Conservation (phyloP, 1,139 yeast species). For the Magnusiomyces ingens region DNA sequence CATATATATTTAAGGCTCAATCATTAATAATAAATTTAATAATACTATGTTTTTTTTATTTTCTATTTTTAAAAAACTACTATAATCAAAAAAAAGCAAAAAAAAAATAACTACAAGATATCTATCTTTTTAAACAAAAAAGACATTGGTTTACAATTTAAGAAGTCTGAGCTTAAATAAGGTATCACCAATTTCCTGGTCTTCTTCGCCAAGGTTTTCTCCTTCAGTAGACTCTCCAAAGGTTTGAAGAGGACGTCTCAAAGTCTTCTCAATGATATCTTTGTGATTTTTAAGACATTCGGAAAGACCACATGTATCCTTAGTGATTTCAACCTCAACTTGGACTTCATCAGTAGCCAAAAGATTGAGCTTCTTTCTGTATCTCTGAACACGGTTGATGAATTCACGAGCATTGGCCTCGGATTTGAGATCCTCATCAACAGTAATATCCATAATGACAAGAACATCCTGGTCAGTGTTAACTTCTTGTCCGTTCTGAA, state of each 20-base stretch:
- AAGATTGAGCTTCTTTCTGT: conserved; percentile 93
- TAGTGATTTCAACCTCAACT: conserved; percentile 68
- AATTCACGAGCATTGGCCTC: conserved; percentile 97
- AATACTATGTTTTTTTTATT: neutral
- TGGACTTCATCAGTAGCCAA: conserved; percentile 91
- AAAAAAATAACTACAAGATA: neutral
- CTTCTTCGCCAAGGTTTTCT: conserved; percentile 70
- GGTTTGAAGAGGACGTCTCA: conserved; percentile 47
- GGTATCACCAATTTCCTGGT: conserved; percentile 82
- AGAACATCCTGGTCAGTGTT: conserved; percentile 86
- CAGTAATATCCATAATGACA: conserved; percentile 78
- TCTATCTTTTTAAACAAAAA: neutral
- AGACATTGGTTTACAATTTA: conserved; percentile 38
- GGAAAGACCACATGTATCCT: conserved; percentile 61
- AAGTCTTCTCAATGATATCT: conserved; percentile 66
- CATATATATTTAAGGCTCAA: no score
- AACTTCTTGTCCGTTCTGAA: conserved; percentile 64
- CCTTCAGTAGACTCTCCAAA: conserved; percentile 21
- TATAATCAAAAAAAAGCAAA: neutral
- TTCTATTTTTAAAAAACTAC: neutral
- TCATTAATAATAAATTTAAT: neutral
- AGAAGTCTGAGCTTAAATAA: conserved; percentile 73
- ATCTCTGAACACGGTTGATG: conserved; percentile 93
- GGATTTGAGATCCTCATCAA: conserved; percentile 80
- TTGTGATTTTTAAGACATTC: conserved; percentile 57